Base-by-base conservation (phyloP, 192 early-diverging fungal species). In the Coemansia sp. region DNA sequence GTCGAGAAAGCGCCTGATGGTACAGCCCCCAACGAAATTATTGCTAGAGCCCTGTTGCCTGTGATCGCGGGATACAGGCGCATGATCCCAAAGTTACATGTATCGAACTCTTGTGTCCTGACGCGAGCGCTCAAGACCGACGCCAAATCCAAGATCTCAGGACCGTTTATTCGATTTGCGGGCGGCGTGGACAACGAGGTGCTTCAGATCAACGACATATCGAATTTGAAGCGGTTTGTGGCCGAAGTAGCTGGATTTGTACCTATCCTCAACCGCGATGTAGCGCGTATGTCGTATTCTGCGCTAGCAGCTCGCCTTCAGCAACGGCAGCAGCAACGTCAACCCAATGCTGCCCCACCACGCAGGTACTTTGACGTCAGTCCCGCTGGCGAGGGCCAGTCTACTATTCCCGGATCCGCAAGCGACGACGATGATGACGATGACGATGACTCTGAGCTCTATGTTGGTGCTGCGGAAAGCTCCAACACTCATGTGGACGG, bases 261-360 rank as follows among this genome's bases (percentile, higher is more conserved):
- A 25, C 77, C 77, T n/a, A 50, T 79, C 17, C 38, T 79, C 46
- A 67, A 70, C 42, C 68, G 66, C 10, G 72, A 70, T 17, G 39
- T 74, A 12, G 37, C 60, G 12, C 45, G 51, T 41, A 57, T 65
- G 51, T 55, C 51, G 25, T 55, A 55, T 25, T 55, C 51, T 3
- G n/a, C 51, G 25, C 58, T 42, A 15, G 46, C 41, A 6, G 17
- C 37, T 23, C 34, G 32, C 4, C 45, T 39, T 36, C n/a, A 44
- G 21, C 63, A 7, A 46, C 57, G 45, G 14, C 6, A 34, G 23
- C 29, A 61, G 8, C 31, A 46, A 11, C 27, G 2, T 17, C 63
- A 36, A 48, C 25, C 7, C 42, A 21, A 19, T 15, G 38, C 42
- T 8, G 21, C 42, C 17, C 41, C 41, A 12, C 41, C 14, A 8